phyloP scores from a whole-genome alignment of 352 stramenopile species.

The Globisporangium solare region DNA sequence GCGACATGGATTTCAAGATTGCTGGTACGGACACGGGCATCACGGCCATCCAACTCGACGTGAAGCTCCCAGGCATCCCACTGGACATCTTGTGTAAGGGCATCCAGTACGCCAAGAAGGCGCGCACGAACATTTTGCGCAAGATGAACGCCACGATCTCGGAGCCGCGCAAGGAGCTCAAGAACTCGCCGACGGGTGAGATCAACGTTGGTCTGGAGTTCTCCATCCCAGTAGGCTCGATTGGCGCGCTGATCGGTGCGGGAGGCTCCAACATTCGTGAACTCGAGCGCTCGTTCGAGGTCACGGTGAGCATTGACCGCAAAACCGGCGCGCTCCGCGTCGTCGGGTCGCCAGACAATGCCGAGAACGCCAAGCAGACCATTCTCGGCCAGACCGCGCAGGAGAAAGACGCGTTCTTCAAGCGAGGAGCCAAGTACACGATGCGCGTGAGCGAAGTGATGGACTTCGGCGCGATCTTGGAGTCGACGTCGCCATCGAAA shows the following conservation, averaged over 20 bases:
- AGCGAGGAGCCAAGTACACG: conserved; percentile 86
- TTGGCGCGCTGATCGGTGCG: conserved; percentile 69
- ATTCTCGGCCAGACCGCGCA: conserved; percentile 44
- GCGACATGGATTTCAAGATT: conserved; percentile 99
- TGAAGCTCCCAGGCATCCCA: conserved; percentile 91
- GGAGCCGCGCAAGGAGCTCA: conserved; percentile 52
- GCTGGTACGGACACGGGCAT: conserved; percentile 88
- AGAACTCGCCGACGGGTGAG: conserved; percentile 31
- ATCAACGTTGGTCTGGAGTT: conserved; percentile 60
- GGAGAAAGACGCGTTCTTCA: conserved; percentile 55
- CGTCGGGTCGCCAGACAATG: conserved; percentile 69
- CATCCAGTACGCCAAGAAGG: conserved; percentile 80
- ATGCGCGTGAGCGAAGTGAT: conserved; percentile 92
- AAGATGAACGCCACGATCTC: conserved; percentile 80
- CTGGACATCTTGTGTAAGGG: conserved; percentile 81
- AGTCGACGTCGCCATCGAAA: conserved; percentile 54
- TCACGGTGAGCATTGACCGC: conserved; percentile 74
- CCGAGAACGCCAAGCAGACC: conserved; percentile 72
- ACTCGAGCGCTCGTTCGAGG: conserved; percentile 57
- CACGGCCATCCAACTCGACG: conserved; percentile 96
- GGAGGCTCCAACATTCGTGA: conserved; percentile 73
- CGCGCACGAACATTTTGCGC: conserved; percentile 72
- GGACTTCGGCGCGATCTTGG: conserved; percentile 94
- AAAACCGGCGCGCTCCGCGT: conserved; percentile 86
- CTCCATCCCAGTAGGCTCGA: conserved; percentile 39